phyloP scores from a whole-genome alignment of 306 rosid species.

The Vigna trinervia region DNA sequence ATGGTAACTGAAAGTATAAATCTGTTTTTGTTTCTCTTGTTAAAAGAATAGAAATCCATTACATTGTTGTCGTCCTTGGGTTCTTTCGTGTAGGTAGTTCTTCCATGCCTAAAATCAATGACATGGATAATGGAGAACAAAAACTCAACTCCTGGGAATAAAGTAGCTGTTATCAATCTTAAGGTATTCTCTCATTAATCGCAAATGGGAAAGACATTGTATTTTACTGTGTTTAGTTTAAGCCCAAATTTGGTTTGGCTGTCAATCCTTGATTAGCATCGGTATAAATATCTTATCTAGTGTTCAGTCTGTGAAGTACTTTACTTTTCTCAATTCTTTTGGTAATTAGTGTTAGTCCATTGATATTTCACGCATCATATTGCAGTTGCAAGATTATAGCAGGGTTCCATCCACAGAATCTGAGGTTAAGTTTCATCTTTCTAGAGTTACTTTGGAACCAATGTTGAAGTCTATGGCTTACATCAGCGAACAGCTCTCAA shows the following conservation, averaged over 20 bases:
- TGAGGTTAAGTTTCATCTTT: slow-evolving; percentile 96
- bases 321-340: slow-evolving; percentile 30
- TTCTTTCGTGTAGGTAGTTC: slow-evolving; percentile 66
- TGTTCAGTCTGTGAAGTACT: slow-evolving; percentile 15
- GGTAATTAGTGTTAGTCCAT: slow-evolving; percentile 12
- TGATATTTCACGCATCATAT: slow-evolving; percentile 35
- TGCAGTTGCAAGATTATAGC: slow-evolving; percentile 90
- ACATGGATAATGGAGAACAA: slow-evolving; percentile 98
- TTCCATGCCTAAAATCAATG: slow-evolving; percentile 93
- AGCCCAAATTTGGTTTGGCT: slow-evolving; percentile 24
- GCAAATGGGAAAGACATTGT: slow-evolving; percentile 10
- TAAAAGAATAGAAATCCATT: slow-evolving; percentile 29
- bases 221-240: slow-evolving; percentile 18
- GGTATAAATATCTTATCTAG: slow-evolving; percentile 22
- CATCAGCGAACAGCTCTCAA: slow-evolving; percentile 89
- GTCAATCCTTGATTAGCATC: slow-evolving; percentile 32
- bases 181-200: slow-evolving; percentile 60
- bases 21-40: slow-evolving; percentile 15
- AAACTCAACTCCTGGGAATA: slow-evolving; percentile 75
- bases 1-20: slow-evolving; percentile 54
- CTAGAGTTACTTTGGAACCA: slow-evolving; percentile 87
- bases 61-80: slow-evolving; percentile 43
- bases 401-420: slow-evolving; percentile 76
- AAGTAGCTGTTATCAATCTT: slow-evolving; percentile 85
- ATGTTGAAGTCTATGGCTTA: slow-evolving; percentile 95